Conservation (phyloP, 805 yeast species). For the Danielia oregonensis region DNA sequence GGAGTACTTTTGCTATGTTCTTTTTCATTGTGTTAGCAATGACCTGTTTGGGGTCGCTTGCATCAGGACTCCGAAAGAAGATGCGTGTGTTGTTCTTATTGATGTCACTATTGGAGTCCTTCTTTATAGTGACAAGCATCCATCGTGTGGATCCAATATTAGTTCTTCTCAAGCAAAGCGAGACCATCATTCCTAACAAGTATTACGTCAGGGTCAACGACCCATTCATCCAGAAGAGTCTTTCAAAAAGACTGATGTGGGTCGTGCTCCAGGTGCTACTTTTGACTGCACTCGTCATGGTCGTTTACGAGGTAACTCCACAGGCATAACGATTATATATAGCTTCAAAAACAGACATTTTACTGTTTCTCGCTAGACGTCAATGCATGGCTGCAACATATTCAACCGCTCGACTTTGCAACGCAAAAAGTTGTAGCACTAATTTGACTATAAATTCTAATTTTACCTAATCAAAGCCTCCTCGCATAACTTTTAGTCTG, state of each 20-base stretch:
- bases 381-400: no score
- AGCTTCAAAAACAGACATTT: no score
- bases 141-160: constrained; percentile 81
- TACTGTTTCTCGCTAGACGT: no score
- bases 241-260: constrained; percentile 70
- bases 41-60: constrained; percentile 78
- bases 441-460: no score
- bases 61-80: constrained; percentile 59
- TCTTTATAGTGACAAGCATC: constrained; percentile 63
- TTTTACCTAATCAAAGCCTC: no score
- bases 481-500: no score
- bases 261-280: constrained; percentile 55
- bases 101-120: constrained; percentile 77
- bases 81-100: constrained; percentile 68
- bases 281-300: constrained; percentile 65
- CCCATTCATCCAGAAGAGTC: constrained; percentile 63
- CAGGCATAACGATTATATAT: no score
- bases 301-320: no score
- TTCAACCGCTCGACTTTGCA: no score
- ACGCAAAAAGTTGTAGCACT: no score
- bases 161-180: constrained; percentile 65
- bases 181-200: constrained; percentile 41
- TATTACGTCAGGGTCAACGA: constrained; percentile 60
- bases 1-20: constrained; percentile 66
- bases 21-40: constrained; percentile 82